Evolutionary conservation across 441 rosid species (phyloP), one percentile per base, ranked within the genome.

Genomic region (Adansonia rubrostipa): DNA sequence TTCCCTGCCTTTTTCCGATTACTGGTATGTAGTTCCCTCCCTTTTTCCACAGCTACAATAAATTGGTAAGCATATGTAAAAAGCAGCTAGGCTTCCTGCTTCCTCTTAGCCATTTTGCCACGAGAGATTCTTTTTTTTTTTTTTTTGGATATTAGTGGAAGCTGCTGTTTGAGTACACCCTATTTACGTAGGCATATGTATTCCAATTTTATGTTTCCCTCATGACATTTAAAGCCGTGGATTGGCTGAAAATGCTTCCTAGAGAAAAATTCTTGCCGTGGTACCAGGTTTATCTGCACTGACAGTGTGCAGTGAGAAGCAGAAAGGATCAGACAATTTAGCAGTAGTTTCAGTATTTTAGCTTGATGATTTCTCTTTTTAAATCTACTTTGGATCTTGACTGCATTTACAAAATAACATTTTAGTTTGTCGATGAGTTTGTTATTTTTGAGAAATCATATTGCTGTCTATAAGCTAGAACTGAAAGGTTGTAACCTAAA

Each of bases 281-380:
- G 94, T 84, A 82, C 89, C 98, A 93, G 99, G 97, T 96, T 89
- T 93, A 89, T 90, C 97, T 92, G 98, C 79, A 93, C 92, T 92
- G 98, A 65, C 97, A 96, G 97, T 92, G 97, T 93, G 89, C 98
- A 90, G 95, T 50, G 97, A 96, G 96, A 96, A 96, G 98, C 94
- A 89, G 94, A 92, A 93, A 87, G 95, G 96, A 92, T 96, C 93
- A 72, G 28, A 96, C 97, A 96, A 62, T 71, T 74, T 54, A 22
- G 51, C 61, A 6, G 71, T 42, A 50, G 65, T 33, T 33, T 33
- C 65, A 51, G 36, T 28, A 1, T 14, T 17, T 5, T 14, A 22
- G 24, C 48, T 24, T 62, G 47, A 62, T 70, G 73, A 14, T 45
- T 45, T 5, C 70, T 75, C 70, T 47, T 17, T 1, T 57, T 42